Evolutionary conservation across 73 alveolate species (phyloP).

Genomic region (Tetrahymena elliotti): DNA sequence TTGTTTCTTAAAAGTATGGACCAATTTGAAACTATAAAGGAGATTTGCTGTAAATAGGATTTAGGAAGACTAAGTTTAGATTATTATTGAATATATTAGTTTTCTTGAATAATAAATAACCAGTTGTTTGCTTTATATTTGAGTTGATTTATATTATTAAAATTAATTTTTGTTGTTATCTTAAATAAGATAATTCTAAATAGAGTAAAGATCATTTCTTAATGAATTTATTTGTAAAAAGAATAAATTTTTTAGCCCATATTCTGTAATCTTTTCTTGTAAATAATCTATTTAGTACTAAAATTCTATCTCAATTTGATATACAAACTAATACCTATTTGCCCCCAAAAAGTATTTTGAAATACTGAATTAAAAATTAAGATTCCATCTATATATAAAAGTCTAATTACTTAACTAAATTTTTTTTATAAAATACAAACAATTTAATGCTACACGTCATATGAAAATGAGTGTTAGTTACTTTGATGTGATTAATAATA

Average conservation of each 20-base stretch:
- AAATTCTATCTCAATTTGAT: neutral
- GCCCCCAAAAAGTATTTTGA: neutral
- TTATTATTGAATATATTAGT: neutral
- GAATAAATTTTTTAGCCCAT: too few species aligned
- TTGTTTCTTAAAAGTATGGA: neutral
- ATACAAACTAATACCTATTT: neutral
- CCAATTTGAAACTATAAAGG: neutral
- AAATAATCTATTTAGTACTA: neutral
- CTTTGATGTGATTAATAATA: neutral
- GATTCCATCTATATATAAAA: neutral
- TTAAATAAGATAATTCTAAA: too few species aligned
- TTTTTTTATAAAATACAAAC: neutral
- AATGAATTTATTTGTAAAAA: too few species aligned
- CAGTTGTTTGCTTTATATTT: neutral
- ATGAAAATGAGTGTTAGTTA: neutral
- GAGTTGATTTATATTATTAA: neutral
- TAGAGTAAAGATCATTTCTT: too few species aligned
- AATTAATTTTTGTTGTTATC: too few species aligned
- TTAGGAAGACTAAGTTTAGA: neutral
- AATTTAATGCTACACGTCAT: neutral
- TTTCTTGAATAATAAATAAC: neutral
- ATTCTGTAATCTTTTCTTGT: too few species aligned
- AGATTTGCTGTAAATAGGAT: neutral
- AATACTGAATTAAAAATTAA: neutral
- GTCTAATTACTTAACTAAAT: neutral